A percentile compares a stretch with the other conserved stretches of the same genome.
Evolutionary conservation across 805 yeast species (phyloP).

Genomic region (Saccharomyces kudriavzevii): DNA sequence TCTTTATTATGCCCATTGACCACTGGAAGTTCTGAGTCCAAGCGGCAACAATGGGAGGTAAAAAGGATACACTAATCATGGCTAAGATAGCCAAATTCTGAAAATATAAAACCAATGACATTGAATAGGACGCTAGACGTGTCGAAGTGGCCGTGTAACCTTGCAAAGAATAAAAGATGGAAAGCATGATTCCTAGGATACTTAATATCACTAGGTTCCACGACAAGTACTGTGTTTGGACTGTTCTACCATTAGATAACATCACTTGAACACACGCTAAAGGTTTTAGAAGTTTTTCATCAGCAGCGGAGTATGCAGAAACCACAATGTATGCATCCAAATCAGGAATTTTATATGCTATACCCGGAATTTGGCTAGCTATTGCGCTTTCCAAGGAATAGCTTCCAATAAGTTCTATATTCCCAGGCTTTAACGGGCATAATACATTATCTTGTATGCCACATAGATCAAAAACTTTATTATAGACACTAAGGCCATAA

Average conservation of each 20-base stretch:
- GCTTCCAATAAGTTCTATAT: slow-evolving; percentile 60
- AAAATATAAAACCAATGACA: slow-evolving; percentile 86
- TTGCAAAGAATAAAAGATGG: slow-evolving; percentile 76
- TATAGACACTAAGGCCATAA: slow-evolving; percentile 66
- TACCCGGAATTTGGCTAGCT: slow-evolving; percentile 55
- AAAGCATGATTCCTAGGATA: slow-evolving; percentile 76
- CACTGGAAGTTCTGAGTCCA: slow-evolving; percentile 97
- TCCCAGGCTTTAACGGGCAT: slow-evolving; percentile 86
- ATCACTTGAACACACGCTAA: slow-evolving; percentile 91
- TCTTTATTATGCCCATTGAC: slow-evolving; percentile 86
- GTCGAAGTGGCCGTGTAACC: slow-evolving; percentile 93
- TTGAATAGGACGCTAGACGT: slow-evolving; percentile 92
- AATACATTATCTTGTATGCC: slow-evolving; percentile 44
- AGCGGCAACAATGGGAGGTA: slow-evolving; percentile 95
- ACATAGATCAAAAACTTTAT: slow-evolving; percentile 57
- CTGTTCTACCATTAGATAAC: slow-evolving; percentile 83
- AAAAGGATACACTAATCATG: slow-evolving; percentile 90
- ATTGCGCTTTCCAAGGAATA: slow-evolving; percentile 37
- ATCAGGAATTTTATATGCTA: slow-evolving; percentile 89
- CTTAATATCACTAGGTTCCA: slow-evolving; percentile 95
- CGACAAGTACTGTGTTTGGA: slow-evolving; percentile 80
- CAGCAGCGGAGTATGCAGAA: slow-evolving; percentile 45
- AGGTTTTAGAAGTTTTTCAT: slow-evolving; percentile 36
- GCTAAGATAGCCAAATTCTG: slow-evolving; percentile 86
- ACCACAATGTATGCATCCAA: slow-evolving; percentile 87